These are phyloP conservation scores for Arthroderma uncinatum DNA, from an alignment of 2,329 filamentous ascomycete genomes.

Conservation along the genomic window DNA sequence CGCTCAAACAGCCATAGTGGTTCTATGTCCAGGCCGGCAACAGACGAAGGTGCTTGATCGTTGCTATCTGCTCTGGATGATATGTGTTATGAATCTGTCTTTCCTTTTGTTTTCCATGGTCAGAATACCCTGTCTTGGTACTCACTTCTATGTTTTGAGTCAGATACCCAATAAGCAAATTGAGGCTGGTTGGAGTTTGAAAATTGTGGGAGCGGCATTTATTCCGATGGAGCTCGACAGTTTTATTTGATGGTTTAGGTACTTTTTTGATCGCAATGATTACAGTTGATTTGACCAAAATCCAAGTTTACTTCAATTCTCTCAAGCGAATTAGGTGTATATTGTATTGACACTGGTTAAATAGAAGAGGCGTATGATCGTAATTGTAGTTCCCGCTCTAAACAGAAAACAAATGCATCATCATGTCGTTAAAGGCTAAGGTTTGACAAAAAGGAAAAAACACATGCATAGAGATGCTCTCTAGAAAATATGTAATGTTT, in stretches of 20 bases:
- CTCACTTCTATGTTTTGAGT: background rate
- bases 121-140: background rate
- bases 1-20: constrained; percentile 23
- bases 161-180: constrained; percentile 2
- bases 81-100: background rate
- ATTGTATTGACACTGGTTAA: background rate
- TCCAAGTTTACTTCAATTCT: background rate
- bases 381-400: background rate
- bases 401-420: background rate
- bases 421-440: constrained; percentile 2
- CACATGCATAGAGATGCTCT: background rate
- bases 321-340: background rate
- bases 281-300: background rate
- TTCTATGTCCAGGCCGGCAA: background rate
- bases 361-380: background rate
- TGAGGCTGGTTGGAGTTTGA: constrained; percentile 1
- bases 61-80: background rate
- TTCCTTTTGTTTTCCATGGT: background rate
- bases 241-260: background rate
- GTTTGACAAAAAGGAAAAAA: background rate
- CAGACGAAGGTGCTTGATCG: background rate
- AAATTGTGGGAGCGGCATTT: background rate
- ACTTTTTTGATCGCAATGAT: background rate
- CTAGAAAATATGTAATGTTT: constrained; percentile 15
- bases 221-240: background rate